A percentile compares a stretch with the other conserved stretches of the same genome.
Evolutionary conservation across 202 grass and related monocot species (phyloP).

Genomic region (Carex sylvatica): DNA sequence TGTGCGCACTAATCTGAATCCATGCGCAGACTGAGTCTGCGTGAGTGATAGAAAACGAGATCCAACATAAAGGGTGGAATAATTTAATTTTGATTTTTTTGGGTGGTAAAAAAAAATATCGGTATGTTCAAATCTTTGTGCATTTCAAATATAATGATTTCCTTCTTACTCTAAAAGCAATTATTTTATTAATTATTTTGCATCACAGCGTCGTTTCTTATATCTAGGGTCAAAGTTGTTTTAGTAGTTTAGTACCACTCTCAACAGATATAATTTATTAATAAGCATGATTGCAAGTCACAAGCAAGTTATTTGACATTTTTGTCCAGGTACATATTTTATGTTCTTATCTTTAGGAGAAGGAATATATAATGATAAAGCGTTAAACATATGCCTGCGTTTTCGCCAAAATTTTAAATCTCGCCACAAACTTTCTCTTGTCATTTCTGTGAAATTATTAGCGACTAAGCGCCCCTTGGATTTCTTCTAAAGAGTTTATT

Average conservation of each 20-base stretch:
- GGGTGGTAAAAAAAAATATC: too few relatives aligned
- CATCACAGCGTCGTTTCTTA: too few relatives aligned
- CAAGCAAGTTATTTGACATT: slow-evolving; percentile 12
- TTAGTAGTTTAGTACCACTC: not conserved
- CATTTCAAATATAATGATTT: too few relatives aligned
- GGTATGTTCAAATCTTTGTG: too few relatives aligned
- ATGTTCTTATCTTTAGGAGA: too few relatives aligned
- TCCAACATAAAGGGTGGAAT: too few relatives aligned
- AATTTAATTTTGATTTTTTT: too few relatives aligned
- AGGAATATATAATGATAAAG: not conserved
- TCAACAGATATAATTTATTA: not conserved
- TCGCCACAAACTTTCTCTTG: not conserved
- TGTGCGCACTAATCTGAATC: too few relatives aligned
- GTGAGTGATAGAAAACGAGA: too few relatives aligned
- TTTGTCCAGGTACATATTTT: not conserved
- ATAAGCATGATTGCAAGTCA: slow-evolving; percentile 10
- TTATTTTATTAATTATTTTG: not conserved
- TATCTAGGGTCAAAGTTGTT: too few relatives aligned
- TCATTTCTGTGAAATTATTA: not conserved
- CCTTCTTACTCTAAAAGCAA: too few relatives aligned
- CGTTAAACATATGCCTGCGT: not conserved
- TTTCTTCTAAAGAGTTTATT: not conserved
- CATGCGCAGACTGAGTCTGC: too few relatives aligned
- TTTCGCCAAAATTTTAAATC: not conserved
- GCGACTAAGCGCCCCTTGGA: not conserved